These are phyloP conservation scores for Pezicula neosporulosa DNA, from an alignment of 2,329 filamentous ascomycete species.

Conservation along the genomic window DNA sequence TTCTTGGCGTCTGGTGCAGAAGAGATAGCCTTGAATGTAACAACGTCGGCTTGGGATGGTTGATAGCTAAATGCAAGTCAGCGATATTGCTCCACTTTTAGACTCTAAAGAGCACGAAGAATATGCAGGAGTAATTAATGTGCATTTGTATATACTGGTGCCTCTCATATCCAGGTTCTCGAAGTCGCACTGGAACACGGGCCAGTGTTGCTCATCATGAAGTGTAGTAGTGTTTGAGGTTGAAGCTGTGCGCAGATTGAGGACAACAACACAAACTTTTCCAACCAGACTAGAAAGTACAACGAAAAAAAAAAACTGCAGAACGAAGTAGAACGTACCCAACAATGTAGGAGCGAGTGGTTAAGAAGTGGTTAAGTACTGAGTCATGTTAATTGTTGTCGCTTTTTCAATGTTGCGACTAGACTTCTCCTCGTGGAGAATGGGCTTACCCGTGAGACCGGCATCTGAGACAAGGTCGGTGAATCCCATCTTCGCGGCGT, in stretches of 20 bases:
- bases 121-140: slow-evolving; percentile 46
- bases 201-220: slow-evolving; percentile 87
- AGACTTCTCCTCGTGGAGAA: neutral
- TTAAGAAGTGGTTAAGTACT: slow-evolving; percentile 72
- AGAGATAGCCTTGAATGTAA: slow-evolving; percentile 86
- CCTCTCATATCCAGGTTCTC: slow-evolving; percentile 86
- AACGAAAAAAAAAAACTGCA: slow-evolving; percentile 15
- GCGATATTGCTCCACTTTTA: slow-evolving; percentile 8
- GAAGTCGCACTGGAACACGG: slow-evolving; percentile 94
- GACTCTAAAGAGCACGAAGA: slow-evolving; percentile 7
- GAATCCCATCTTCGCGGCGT: slow-evolving; percentile 57
- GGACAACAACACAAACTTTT: slow-evolving; percentile 10
- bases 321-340: slow-evolving; percentile 57
- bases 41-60: slow-evolving; percentile 93
- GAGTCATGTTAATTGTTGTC: slow-evolving; percentile 29
- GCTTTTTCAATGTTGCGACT: slow-evolving; percentile 1
- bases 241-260: slow-evolving; percentile 14
- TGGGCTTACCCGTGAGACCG: slow-evolving; percentile 52
- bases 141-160: slow-evolving; percentile 71
- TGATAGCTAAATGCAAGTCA: slow-evolving; percentile 37
- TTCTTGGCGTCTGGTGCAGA: slow-evolving; percentile 74
- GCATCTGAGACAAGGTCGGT: slow-evolving; percentile 63
- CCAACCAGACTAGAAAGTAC: slow-evolving; percentile 8
- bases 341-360: slow-evolving; percentile 76
- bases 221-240: slow-evolving; percentile 24